These are phyloP conservation scores for Glonium stellatum DNA, from an alignment of 495 filamentous ascomycete species.

Conservation along the genomic window DNA sequence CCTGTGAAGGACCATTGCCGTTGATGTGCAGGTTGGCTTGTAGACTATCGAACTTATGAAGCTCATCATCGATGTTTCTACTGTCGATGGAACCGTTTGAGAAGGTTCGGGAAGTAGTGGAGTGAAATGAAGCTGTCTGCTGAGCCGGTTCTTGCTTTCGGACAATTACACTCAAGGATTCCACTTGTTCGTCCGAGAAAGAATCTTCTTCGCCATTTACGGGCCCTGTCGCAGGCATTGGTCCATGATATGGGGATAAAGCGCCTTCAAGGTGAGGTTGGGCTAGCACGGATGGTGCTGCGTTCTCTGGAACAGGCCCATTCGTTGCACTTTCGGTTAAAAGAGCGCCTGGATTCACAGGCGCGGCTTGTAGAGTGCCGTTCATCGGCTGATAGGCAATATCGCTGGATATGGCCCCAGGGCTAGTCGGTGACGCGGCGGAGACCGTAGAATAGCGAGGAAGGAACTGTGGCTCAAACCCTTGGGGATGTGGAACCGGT, in stretches of 20 bases:
- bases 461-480: slow-evolving; percentile 11
- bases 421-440: slow-evolving; percentile 9
- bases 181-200: slow-evolving; percentile 51
- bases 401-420: slow-evolving; percentile 5
- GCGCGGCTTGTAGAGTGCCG: slow-evolving; percentile 8
- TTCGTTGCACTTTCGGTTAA: not conserved
- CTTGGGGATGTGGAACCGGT: slow-evolving; percentile 29
- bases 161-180: slow-evolving; percentile 44
- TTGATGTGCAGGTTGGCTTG: slow-evolving; percentile 30
- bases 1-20: slow-evolving; percentile 26
- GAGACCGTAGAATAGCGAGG: slow-evolving; percentile 12
- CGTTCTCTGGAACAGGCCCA: not conserved
- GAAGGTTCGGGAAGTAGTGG: slow-evolving; percentile 43
- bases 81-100: slow-evolving; percentile 52
- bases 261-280: slow-evolving; percentile 8
- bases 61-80: slow-evolving; percentile 35
- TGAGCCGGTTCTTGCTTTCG: slow-evolving; percentile 35
- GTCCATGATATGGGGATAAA: slow-evolving; percentile 6
- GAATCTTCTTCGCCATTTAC: slow-evolving; percentile 36
- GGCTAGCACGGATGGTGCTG: not conserved
- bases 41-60: slow-evolving; percentile 29
- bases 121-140: slow-evolving; percentile 29
- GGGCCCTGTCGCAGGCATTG: slow-evolving; percentile 2
- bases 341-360: not conserved
- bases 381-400: slow-evolving; percentile 16